Evolutionary conservation across 78 protist genomes (phyloP).

Genomic region (Tieghemostelium lacteum): DNA sequence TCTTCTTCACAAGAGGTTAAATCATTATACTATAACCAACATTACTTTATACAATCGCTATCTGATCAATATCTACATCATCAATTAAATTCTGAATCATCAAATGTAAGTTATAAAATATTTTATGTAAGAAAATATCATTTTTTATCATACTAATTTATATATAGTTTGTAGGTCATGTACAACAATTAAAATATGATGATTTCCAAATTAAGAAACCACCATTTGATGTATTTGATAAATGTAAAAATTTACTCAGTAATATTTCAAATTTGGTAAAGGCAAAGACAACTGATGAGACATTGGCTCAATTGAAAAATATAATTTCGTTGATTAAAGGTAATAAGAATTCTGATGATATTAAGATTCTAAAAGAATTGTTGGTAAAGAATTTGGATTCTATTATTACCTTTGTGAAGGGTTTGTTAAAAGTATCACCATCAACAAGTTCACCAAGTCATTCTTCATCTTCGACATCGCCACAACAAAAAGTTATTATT

Average conservation of each 20-base stretch:
- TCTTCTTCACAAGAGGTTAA: too few relatives aligned
- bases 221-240: background rate
- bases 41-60: background rate
- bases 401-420: background rate
- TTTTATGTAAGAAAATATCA: too few relatives aligned
- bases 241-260: too few relatives aligned
- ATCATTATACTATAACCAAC: too few relatives aligned
- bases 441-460: too few relatives aligned
- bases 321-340: background rate
- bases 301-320: background rate
- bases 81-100: background rate
- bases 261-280: too few relatives aligned
- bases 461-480: background rate
- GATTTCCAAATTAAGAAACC: background rate
- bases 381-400: too few relatives aligned
- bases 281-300: too few relatives aligned
- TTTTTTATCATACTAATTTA: background rate
- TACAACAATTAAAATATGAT: background rate
- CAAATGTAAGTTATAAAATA: background rate
- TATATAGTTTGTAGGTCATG: background rate
- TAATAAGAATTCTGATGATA: background rate
- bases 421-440: background rate
- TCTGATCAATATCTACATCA: background rate
- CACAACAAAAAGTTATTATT: too few relatives aligned
- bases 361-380: background rate